Conservation (phyloP, 1,139 yeast genomes). For the Debaryomyces sp. region DNA sequence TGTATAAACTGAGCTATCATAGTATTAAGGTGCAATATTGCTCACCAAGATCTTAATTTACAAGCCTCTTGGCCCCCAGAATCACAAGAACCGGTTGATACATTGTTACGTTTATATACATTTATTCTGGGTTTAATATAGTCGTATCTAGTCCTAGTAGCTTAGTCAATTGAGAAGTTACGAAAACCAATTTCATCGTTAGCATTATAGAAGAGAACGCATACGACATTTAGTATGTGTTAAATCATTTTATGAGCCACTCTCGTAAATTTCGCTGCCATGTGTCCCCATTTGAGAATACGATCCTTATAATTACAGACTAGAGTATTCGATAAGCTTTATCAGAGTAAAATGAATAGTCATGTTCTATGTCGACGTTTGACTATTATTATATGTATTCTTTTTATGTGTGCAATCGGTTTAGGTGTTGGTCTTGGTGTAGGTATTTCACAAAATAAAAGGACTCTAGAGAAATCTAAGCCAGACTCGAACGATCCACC, state of each 20-base stretch:
- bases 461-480: not conserved
- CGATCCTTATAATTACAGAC: not conserved
- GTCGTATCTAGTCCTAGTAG: no score
- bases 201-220: no score
- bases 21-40: not conserved
- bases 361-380: not conserved
- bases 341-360: not conserved
- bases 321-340: not conserved
- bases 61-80: not conserved
- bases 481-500: not conserved
- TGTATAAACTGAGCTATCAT: not conserved
- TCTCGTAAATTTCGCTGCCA: not conserved
- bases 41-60: not conserved
- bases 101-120: no score
- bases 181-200: no score
- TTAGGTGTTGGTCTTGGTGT: constrained; percentile 6
- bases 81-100: not conserved
- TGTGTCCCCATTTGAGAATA: not conserved
- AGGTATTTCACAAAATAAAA: not conserved
- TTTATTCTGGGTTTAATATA: no score
- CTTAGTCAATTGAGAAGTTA: no score
- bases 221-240: no score
- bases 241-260: constrained; percentile 1
- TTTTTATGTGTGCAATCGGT: not conserved
- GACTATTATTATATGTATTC: not conserved